phyloP scores from a whole-genome alignment of 441 rosid species.

The Gossypium trilobum region DNA sequence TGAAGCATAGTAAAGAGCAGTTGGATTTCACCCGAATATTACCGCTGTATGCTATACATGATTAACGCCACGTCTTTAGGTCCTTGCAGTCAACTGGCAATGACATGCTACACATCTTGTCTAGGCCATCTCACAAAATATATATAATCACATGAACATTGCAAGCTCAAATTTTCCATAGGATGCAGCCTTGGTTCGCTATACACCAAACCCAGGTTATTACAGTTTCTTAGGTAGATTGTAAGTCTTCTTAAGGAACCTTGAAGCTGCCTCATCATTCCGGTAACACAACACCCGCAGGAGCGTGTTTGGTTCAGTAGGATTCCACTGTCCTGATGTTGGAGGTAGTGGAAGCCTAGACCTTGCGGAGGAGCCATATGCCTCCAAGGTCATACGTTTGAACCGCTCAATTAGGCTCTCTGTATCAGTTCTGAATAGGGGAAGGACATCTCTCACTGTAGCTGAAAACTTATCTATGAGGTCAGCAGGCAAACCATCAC shows the following conservation, averaged over 20 bases:
- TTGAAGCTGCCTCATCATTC: constrained; percentile 72
- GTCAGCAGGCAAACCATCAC: constrained; percentile 79
- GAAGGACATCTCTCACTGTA: constrained; percentile 60
- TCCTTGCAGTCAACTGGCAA: constrained; percentile 7
- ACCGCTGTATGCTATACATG: constrained; percentile 22
- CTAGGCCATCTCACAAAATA: constrained; percentile 9
- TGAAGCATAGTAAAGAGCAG: background rate
- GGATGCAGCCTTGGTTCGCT: constrained; percentile 5
- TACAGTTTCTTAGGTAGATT: constrained; percentile 81
- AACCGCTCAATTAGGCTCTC: constrained; percentile 68
- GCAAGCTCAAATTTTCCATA: background rate
- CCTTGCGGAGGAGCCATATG: constrained; percentile 70
- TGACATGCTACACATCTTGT: background rate
- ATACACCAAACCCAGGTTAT: constrained; percentile 15
- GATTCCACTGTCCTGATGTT: constrained; percentile 87
- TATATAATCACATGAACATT: background rate
- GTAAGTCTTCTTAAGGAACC: constrained; percentile 76
- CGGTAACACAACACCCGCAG: constrained; percentile 79
- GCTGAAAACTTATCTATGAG: constrained; percentile 65
- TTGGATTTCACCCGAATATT: background rate
- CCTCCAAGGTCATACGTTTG: constrained; percentile 50
- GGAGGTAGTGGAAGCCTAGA: constrained; percentile 83
- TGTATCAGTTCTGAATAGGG: constrained; percentile 69
- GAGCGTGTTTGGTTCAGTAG: constrained; percentile 76
- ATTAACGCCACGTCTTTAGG: constrained; percentile 1